A percentile compares a stretch with the other conserved stretches of the same genome.
Conservation (phyloP, 768 basidiomycete species). For the Russula abietina region DNA sequence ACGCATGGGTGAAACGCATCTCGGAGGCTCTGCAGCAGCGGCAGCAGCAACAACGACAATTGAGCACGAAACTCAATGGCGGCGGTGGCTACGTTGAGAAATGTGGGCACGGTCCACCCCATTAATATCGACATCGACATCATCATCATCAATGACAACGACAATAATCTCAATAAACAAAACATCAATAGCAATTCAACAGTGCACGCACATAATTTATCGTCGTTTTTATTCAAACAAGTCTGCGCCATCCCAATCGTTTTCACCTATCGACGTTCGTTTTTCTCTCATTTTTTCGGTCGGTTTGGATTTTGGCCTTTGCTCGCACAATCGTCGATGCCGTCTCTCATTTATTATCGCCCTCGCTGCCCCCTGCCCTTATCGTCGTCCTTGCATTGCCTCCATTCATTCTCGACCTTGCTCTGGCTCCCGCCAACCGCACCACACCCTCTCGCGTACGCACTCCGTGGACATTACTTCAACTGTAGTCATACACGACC, state of each 20-base stretch:
- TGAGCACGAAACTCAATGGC: not conserved
- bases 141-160: not conserved
- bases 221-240: slow-evolving; percentile 12
- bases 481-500: not conserved
- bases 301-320: not conserved
- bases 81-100: not conserved
- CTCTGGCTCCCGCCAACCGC: not conserved
- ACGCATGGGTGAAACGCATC: slow-evolving; percentile 21
- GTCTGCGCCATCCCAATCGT: not conserved
- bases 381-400: too few species aligned
- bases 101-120: slow-evolving; percentile 11
- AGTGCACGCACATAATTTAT: slow-evolving; percentile 21
- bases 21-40: slow-evolving; percentile 13
- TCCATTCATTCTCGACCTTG: not conserved
- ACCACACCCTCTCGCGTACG: not conserved
- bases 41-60: too few species aligned
- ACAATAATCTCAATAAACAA: not conserved
- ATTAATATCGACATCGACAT: not conserved
- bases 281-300: not conserved
- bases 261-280: not conserved
- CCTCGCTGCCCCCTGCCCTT: not conserved
- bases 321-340: not conserved
- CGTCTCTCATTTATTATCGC: not conserved
- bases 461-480: not conserved
- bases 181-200: slow-evolving; percentile 10